Conservation (phyloP, 2,329 filamentous ascomycete species). For the Aspergillus fumigatus region DNA sequence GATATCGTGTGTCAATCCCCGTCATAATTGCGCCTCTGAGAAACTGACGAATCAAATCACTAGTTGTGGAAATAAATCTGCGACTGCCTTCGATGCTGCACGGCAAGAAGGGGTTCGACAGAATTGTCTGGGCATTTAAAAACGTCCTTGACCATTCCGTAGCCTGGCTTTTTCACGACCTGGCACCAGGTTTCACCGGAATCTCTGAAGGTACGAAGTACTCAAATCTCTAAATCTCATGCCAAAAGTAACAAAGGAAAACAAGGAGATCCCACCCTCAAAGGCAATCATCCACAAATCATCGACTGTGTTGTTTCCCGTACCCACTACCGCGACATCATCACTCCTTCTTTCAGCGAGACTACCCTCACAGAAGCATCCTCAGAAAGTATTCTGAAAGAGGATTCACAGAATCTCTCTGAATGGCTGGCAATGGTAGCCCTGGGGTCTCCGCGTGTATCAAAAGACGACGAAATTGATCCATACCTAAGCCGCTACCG, state of each 20-base stretch:
- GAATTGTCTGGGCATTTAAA: slow-evolving; percentile 71
- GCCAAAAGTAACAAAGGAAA: neutral
- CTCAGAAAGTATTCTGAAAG: slow-evolving; percentile 51
- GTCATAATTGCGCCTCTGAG: neutral
- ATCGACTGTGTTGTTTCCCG: slow-evolving; percentile 24
- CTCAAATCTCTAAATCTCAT: neutral
- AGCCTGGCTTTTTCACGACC: slow-evolving; percentile 75
- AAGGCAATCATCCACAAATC: slow-evolving; percentile 34
- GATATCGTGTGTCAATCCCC: slow-evolving; percentile 60
- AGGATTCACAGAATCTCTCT: slow-evolving; percentile 53
- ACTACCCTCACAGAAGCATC: slow-evolving; percentile 22
- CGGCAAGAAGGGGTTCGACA: slow-evolving; percentile 77
- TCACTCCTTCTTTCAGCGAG: slow-evolving; percentile 30
- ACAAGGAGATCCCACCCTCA: slow-evolving; percentile 32
- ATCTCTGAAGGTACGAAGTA: slow-evolving; percentile 40
- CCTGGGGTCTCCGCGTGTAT: slow-evolving; percentile 37
- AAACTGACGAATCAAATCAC: slow-evolving; percentile 9
- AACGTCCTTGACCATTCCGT: slow-evolving; percentile 66
- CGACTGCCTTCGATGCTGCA: slow-evolving; percentile 69
- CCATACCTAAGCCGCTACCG: slow-evolving; percentile 42
- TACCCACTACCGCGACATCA: slow-evolving; percentile 21
- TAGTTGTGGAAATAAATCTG: slow-evolving; percentile 75
- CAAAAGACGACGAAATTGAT: slow-evolving; percentile 35
- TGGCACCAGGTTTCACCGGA: slow-evolving; percentile 26
- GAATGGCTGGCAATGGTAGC: slow-evolving; percentile 61